Evolutionary conservation across 1,284 basidiomycete genomes (phyloP).

Genomic region (Pholiota adiposa): DNA sequence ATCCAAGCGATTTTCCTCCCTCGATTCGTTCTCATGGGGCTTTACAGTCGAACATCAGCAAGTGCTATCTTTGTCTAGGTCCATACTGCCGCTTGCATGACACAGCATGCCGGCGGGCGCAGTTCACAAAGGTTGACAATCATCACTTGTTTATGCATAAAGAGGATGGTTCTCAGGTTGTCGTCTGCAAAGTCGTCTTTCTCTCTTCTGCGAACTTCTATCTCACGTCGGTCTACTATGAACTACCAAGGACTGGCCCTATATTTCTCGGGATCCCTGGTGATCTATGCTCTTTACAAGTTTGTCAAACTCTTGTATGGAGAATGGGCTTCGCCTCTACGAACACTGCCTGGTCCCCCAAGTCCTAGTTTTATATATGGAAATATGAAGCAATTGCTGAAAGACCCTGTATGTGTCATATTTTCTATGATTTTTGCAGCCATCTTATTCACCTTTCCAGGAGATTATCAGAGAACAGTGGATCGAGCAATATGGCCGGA

Average conservation of each 20-base stretch:
- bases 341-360: conserved; percentile 1
- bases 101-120: background rate
- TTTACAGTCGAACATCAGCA: too few relatives aligned
- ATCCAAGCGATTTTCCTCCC: too few relatives aligned
- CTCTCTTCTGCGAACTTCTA: background rate
- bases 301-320: background rate
- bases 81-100: too few relatives aligned
- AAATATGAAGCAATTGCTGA: background rate
- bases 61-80: too few relatives aligned
- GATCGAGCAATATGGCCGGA: conserved; percentile 56
- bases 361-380: conserved; percentile 4
- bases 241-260: background rate
- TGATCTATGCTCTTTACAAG: conserved; percentile 1
- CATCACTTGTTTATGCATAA: background rate
- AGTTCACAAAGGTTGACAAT: background rate
- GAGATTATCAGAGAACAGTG: conserved; percentile 49
- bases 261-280: background rate
- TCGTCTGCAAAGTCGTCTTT: background rate
- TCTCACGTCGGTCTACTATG: background rate
- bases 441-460: background rate
- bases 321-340: conserved; percentile 5
- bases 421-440: too few relatives aligned
- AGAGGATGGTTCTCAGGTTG: background rate
- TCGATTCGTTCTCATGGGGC: too few relatives aligned
- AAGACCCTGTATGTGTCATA: background rate